Percentiles rank a stretch among this genome's conserved stretches.
These are phyloP conservation scores for Steccherinum ochraceum DNA, from an alignment of 768 basidiomycete genomes.

Conservation along the genomic window DNA sequence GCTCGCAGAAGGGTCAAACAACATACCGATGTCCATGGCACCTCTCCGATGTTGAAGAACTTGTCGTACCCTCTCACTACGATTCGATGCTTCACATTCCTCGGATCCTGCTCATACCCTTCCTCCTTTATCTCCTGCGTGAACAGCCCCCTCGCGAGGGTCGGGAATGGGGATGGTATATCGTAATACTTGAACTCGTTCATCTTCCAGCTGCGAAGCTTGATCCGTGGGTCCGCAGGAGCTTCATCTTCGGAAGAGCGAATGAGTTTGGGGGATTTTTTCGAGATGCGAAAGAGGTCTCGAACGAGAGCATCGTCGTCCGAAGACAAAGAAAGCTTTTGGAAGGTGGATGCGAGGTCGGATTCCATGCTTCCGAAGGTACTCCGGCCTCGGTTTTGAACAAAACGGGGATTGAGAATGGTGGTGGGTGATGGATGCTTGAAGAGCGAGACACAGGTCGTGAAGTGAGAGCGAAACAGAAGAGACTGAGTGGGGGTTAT, in stretches of 20 bases:
- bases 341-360: not conserved
- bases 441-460: too few species aligned
- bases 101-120: conserved; percentile 18
- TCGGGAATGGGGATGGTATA: conserved; percentile 87
- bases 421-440: too few species aligned
- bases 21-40: conserved; percentile 89
- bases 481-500: not conserved
- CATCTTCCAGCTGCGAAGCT: conserved; percentile 91
- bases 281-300: conserved; percentile 45
- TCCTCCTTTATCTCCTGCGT: conserved; percentile 40
- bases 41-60: conserved; percentile 97
- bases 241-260: conserved; percentile 49
- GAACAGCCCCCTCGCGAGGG: conserved; percentile 90
- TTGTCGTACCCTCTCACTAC: conserved; percentile 95
- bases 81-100: conserved; percentile 46
- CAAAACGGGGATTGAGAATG: not conserved
- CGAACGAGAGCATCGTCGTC: conserved; percentile 49
- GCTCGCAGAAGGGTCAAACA: not conserved
- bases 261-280: conserved; percentile 58
- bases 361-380: too few species aligned
- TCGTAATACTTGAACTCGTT: conserved; percentile 93
- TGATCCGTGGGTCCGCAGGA: conserved; percentile 47
- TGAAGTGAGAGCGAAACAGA: not conserved
- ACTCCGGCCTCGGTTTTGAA: not conserved
- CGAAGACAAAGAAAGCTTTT: conserved; percentile 15